phyloP scores from a whole-genome alignment of 805 yeast species.

The Tetrapisispora namnaoensis region DNA sequence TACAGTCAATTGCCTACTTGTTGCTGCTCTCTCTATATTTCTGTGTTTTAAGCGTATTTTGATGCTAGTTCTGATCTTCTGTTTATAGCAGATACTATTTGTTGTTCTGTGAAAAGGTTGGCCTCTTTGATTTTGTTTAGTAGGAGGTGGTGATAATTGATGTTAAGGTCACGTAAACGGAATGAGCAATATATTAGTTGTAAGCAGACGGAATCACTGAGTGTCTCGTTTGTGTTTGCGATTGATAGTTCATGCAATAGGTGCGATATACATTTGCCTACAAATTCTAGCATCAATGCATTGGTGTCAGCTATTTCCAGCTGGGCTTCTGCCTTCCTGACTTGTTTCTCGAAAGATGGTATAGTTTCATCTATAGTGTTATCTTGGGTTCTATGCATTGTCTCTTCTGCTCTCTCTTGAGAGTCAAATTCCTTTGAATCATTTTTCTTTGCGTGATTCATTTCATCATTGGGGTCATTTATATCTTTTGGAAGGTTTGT shows the following conservation, averaged over 20 bases:
- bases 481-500: neutral
- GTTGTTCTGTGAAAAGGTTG: conserved; percentile 15
- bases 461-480: neutral
- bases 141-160: conserved; percentile 25
- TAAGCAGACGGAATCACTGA: conserved; percentile 58
- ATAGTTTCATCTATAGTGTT: neutral
- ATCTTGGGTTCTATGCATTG: neutral
- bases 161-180: conserved; percentile 44
- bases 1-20: too few relatives aligned
- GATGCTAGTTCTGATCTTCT: conserved; percentile 28
- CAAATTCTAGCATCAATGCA: conserved; percentile 28
- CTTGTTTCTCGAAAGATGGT: neutral
- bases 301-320: conserved; percentile 7
- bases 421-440: neutral
- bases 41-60: conserved; percentile 13
- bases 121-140: conserved; percentile 22
- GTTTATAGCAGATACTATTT: conserved; percentile 18
- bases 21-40: too few relatives aligned
- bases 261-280: conserved; percentile 26
- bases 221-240: conserved; percentile 29
- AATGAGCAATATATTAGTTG: conserved; percentile 87
- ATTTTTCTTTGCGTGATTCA: neutral
- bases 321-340: neutral
- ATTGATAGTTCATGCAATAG: conserved; percentile 20
- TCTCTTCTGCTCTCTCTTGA: too few relatives aligned